These are phyloP conservation scores for Klebsormidium nitens DNA, from an alignment of 139 green algal species.

Conservation along the genomic window DNA sequence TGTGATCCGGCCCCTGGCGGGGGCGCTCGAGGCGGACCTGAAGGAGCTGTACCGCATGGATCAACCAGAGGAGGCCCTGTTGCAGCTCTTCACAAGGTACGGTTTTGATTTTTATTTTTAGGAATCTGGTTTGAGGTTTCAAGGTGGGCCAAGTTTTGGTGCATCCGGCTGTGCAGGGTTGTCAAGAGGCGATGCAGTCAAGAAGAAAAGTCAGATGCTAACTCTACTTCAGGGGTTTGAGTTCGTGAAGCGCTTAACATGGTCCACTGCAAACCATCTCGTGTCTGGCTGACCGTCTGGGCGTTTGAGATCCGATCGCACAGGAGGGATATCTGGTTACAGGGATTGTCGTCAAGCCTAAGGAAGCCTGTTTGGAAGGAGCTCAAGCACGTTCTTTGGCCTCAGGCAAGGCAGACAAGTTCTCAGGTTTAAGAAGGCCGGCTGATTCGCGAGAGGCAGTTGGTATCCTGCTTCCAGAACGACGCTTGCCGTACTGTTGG, in stretches of 20 bases:
- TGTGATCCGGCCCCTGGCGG: slow-evolving; percentile 44
- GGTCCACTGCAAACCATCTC: not conserved
- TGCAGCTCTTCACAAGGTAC: slow-evolving; percentile 46
- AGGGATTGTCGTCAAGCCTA: no score
- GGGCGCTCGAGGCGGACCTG: slow-evolving; percentile 54
- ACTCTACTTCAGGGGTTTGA: not conserved
- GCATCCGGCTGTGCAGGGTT: not conserved
- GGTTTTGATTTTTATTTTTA: slow-evolving; percentile 11
- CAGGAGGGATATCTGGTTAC: no score
- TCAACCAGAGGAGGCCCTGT: slow-evolving; percentile 48
- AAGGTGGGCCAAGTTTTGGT: not conserved
- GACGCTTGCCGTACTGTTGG: not conserved
- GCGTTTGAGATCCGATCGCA: no score
- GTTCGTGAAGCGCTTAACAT: not conserved
- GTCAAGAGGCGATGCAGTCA: no score
- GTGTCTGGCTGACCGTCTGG: not conserved
- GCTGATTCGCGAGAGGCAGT: no score
- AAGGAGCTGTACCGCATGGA: slow-evolving; percentile 51
- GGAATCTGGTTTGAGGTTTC: not conserved
- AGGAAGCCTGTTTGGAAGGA: no score
- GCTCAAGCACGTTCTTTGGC: no score
- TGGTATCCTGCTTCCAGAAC: no score
- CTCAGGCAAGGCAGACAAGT: no score
- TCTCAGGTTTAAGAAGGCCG: no score
- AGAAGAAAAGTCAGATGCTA: not conserved